Percentiles rank a stretch among this genome's conserved stretches.
These are phyloP conservation scores for Diddensiella caesifluorescens DNA, from an alignment of 805 yeast species.

Conservation along the genomic window DNA sequence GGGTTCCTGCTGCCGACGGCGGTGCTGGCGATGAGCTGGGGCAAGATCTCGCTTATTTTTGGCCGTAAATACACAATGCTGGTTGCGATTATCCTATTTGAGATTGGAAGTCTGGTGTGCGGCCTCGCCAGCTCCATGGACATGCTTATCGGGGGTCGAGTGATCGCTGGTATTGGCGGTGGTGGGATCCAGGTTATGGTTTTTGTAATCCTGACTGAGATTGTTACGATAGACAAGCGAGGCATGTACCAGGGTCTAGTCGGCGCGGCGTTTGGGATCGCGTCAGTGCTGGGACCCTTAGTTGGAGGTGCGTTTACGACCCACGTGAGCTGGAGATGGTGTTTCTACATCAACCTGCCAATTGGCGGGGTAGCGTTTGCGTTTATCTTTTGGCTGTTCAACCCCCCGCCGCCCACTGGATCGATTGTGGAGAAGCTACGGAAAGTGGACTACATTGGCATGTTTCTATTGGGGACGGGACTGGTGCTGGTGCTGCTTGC, in stretches of 20 bases:
- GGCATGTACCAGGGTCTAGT: constrained; percentile 76
- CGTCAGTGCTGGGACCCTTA: constrained; percentile 52
- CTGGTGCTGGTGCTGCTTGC: constrained; percentile 47
- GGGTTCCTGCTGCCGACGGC: constrained; percentile 56
- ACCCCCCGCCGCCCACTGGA: constrained; percentile 39
- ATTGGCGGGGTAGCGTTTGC: constrained; percentile 32
- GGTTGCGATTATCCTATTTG: constrained; percentile 37
- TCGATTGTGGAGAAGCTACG: constrained; percentile 37
- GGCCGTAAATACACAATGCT: constrained; percentile 34
- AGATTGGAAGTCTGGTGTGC: constrained; percentile 39
- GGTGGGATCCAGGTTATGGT: constrained; percentile 77
- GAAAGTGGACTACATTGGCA: constrained; percentile 51
- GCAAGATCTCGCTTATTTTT: constrained; percentile 53
- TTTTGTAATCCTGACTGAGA: constrained; percentile 70
- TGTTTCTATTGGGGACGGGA: constrained; percentile 28
- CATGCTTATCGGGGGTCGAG: constrained; percentile 66
- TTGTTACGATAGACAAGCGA: constrained; percentile 67
- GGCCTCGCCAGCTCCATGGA: constrained; percentile 43
- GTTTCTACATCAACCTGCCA: constrained; percentile 48
- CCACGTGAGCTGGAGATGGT: constrained; percentile 47
- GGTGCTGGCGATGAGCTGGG: constrained; percentile 60
- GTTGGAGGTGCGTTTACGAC: constrained; percentile 48
- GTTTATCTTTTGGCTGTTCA: constrained; percentile 24
- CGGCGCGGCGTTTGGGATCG: constrained; percentile 26
- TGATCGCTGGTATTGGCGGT: constrained; percentile 83